These are phyloP conservation scores for Trichoderma sp. DNA, from an alignment of 2,329 filamentous ascomycete species.

Conservation along the genomic window DNA sequence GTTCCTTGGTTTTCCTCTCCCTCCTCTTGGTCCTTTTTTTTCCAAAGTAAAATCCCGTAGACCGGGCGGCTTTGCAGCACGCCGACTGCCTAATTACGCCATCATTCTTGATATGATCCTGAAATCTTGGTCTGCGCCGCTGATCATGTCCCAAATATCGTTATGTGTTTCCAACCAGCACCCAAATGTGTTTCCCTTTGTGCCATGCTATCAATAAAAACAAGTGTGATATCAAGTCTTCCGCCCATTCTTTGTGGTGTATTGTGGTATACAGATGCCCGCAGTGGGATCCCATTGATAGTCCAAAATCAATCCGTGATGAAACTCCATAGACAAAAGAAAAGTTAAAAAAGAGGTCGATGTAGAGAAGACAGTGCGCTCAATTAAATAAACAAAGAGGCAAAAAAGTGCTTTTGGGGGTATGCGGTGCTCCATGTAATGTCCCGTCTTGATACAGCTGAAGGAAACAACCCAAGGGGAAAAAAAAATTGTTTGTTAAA, in stretches of 20 bases:
- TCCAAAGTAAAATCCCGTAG: constrained; percentile 25
- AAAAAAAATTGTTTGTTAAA: constrained; percentile 25
- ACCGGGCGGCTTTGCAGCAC: constrained; percentile 19
- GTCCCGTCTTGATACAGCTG: constrained; percentile 53
- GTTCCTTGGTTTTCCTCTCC: background rate
- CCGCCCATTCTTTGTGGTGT: constrained; percentile 31
- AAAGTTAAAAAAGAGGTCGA: constrained; percentile 20
- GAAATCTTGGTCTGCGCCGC: constrained; percentile 29
- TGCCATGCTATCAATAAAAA: constrained; percentile 42
- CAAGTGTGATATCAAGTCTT: constrained; percentile 39
- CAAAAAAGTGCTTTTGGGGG: constrained; percentile 43
- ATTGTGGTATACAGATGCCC: constrained; percentile 40
- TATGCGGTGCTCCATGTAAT: constrained; percentile 56
- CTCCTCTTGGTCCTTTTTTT: constrained; percentile 4
- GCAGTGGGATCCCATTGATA: constrained; percentile 32
- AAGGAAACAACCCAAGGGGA: constrained; percentile 33
- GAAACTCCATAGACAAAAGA: constrained; percentile 30
- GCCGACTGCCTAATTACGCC: constrained; percentile 26
- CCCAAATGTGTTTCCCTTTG: constrained; percentile 38
- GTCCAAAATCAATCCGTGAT: constrained; percentile 32
- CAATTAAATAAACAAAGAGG: constrained; percentile 36
- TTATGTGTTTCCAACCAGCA: constrained; percentile 36
- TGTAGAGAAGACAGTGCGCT: constrained; percentile 33
- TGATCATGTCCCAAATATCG: constrained; percentile 41
- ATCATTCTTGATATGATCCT: constrained; percentile 29